Evolutionary conservation across 352 stramenopile genomes (phyloP).

Genomic region (Globisporangium rhizosaccharum): DNA sequence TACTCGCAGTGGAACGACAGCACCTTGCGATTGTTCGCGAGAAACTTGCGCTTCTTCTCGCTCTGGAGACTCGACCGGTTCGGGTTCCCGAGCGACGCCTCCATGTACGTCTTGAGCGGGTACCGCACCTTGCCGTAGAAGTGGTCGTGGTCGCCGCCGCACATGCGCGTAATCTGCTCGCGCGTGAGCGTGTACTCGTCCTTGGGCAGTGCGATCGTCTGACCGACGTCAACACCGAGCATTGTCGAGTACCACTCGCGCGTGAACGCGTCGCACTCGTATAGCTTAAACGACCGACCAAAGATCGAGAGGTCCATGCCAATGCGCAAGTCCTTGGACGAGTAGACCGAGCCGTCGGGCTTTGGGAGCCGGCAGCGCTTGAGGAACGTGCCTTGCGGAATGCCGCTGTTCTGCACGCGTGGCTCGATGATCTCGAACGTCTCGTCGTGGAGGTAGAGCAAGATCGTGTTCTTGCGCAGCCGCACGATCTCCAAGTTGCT

Average conservation of each 20-base stretch:
- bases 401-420: slow-evolving; percentile 74
- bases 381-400: slow-evolving; percentile 84
- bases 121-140: slow-evolving; percentile 78
- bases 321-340: slow-evolving; percentile 46
- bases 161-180: slow-evolving; percentile 73
- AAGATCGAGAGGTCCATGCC: slow-evolving; percentile 73
- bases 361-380: slow-evolving; percentile 68
- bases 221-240: slow-evolving; percentile 36
- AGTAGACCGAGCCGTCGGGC: slow-evolving; percentile 45
- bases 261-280: slow-evolving; percentile 74
- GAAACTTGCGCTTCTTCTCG: slow-evolving; percentile 82
- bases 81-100: slow-evolving; percentile 73
- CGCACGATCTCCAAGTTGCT: slow-evolving; percentile 72
- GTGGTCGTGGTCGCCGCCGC: slow-evolving; percentile 55
- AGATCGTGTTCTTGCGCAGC: slow-evolving; percentile 66
- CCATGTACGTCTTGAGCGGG: slow-evolving; percentile 83
- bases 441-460: slow-evolving; percentile 84
- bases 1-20: slow-evolving; percentile 84
- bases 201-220: slow-evolving; percentile 56
- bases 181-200: slow-evolving; percentile 80
- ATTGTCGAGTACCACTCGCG: slow-evolving; percentile 45
- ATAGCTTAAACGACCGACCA: slow-evolving; percentile 70
- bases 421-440: slow-evolving; percentile 89
- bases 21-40: slow-evolving; percentile 84
- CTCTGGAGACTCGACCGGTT: slow-evolving; percentile 56